Evolutionary conservation across 148 eudicot species (phyloP).

Genomic region (Vaccinium macrocarpon): DNA sequence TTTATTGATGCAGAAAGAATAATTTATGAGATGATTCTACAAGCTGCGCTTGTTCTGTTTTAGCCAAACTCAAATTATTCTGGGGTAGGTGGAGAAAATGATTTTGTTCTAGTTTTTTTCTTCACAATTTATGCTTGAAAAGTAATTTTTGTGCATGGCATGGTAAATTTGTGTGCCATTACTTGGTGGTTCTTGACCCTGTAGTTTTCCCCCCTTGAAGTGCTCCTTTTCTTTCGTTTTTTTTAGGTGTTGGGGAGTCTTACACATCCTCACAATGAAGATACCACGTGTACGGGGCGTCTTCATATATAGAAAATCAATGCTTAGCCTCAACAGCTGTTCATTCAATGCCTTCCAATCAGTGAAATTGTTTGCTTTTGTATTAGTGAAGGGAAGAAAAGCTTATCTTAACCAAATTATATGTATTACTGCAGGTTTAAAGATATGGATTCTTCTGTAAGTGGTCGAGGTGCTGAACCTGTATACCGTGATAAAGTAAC

Average conservation of each 20-base stretch:
- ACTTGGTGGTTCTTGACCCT: neutral
- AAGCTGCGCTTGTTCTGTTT: neutral
- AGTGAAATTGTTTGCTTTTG: too few species aligned
- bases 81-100: neutral
- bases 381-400: too few species aligned
- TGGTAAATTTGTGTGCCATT: neutral
- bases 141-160: neutral
- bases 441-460: conserved; percentile 68
- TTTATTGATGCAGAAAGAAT: neutral
- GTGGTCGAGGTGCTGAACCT: conserved; percentile 80
- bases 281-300: neutral
- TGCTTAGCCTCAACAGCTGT: too few species aligned
- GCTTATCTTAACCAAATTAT: neutral
- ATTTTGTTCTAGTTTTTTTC: neutral
- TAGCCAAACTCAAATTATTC: neutral
- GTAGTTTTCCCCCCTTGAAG: neutral
- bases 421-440: conserved; percentile 47
- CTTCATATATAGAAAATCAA: too few species aligned
- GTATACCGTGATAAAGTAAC: conserved; percentile 66
- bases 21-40: neutral
- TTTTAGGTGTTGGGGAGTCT: neutral
- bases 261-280: neutral
- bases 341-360: too few species aligned
- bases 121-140: neutral
- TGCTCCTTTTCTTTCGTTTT: neutral